Percentiles rank a stretch among this genome's conserved stretches.
Evolutionary conservation across 768 basidiomycete species (phyloP).

Genomic region (Tylopilus rubrobrunneus): DNA sequence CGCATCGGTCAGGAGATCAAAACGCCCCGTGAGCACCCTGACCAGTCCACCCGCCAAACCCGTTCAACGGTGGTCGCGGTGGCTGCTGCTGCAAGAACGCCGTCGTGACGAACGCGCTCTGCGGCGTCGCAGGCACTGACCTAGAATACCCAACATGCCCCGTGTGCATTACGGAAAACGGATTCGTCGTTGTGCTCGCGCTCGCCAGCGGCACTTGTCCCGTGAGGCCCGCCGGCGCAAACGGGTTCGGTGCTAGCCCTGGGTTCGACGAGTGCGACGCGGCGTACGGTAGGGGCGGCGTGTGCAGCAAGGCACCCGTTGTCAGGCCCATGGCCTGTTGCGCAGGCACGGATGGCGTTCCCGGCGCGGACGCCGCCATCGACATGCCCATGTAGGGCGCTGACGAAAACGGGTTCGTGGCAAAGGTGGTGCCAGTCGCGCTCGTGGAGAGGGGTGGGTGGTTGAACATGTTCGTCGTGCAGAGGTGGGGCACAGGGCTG

Average conservation of each 20-base stretch:
- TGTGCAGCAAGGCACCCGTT: conserved; percentile 6
- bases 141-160: conserved; percentile 13
- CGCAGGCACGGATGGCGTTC: conserved; percentile 3
- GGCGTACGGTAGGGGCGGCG: neutral
- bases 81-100: conserved; percentile 22
- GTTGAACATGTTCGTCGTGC: conserved; percentile 19
- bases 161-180: conserved; percentile 17
- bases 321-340: conserved; percentile 8
- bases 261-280: no score
- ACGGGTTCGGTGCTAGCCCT: conserved; percentile 22
- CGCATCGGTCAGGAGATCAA: neutral
- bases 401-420: conserved; percentile 16
- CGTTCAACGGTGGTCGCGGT: conserved; percentile 18
- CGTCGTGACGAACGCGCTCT: conserved; percentile 19
- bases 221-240: conserved; percentile 1
- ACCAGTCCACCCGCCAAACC: conserved; percentile 19
- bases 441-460: conserved; percentile 1
- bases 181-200: conserved; percentile 4
- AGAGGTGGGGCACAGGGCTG: conserved; percentile 13
- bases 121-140: conserved; percentile 24
- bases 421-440: neutral
- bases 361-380: conserved; percentile 5
- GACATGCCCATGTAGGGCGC: neutral
- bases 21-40: conserved; percentile 15
- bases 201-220: conserved; percentile 24